Conservation (phyloP, 345 rosid genomes). For the Salix viminalis region DNA sequence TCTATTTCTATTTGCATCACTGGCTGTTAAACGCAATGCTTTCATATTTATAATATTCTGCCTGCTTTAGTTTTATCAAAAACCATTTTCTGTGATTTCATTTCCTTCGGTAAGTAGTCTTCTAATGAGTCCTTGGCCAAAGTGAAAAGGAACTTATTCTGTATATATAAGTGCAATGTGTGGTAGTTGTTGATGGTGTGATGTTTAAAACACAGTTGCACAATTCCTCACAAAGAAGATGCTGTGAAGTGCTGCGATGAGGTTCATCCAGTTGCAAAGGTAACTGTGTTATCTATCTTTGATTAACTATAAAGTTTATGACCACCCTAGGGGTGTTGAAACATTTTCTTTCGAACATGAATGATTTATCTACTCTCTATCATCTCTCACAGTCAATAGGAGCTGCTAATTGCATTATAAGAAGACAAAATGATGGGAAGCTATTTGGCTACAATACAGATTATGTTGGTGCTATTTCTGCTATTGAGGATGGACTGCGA, state of each 20-base stretch:
- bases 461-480: slow-evolving; percentile 88
- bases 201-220: slow-evolving; percentile 51
- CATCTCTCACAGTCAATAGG: slow-evolving; percentile 68
- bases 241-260: slow-evolving; percentile 81
- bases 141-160: not conserved
- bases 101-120: not conserved
- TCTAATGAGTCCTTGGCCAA: not conserved
- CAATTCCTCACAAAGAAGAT: slow-evolving; percentile 90
- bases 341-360: slow-evolving; percentile 1
- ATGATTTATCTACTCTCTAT: slow-evolving; percentile 22
- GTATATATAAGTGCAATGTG: not conserved
- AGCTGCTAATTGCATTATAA: slow-evolving; percentile 85
- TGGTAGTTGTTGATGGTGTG: not conserved
- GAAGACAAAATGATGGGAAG: slow-evolving; percentile 73
- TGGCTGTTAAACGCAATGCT: not conserved
- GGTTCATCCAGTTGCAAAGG: slow-evolving; percentile 90
- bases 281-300: slow-evolving; percentile 15
- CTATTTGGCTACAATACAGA: slow-evolving; percentile 82
- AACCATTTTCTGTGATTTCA: slow-evolving; percentile 1
- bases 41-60: not conserved
- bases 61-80: not conserved
- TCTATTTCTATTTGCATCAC: slow-evolving; percentile 4
- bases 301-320: slow-evolving; percentile 5
- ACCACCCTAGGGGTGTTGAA: not conserved
- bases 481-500: slow-evolving; percentile 88